Percentiles rank a stretch among this genome's conserved stretches.
Conservation (phyloP, 169 alveolate genomes). For the Plasmodium malariae region DNA sequence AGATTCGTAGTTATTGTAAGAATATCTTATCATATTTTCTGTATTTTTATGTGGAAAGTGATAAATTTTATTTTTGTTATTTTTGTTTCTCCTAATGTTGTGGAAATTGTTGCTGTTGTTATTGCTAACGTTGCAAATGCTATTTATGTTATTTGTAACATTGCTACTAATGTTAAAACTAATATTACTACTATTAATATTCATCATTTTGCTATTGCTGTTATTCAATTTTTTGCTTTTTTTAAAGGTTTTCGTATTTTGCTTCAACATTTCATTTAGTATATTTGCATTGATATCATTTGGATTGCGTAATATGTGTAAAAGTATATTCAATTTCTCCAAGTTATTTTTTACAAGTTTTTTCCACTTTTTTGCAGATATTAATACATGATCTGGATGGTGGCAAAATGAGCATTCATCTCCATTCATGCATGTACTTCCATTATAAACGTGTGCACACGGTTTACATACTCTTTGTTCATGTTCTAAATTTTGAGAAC, state of each 20-base stretch:
- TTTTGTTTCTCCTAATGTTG: slow-evolving; percentile 27
- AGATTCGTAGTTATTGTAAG: slow-evolving; percentile 37
- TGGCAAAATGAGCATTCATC: slow-evolving; percentile 74
- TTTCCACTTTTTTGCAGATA: slow-evolving; percentile 76
- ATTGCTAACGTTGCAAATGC: background rate
- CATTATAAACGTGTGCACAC: slow-evolving; percentile 77
- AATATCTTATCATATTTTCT: slow-evolving; percentile 9
- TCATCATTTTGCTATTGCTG: slow-evolving; percentile 10
- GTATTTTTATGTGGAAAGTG: slow-evolving; percentile 36
- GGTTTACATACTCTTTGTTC: slow-evolving; percentile 76
- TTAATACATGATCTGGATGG: slow-evolving; percentile 74
- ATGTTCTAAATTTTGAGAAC: slow-evolving; percentile 74
- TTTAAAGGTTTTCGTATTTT: slow-evolving; percentile 49
- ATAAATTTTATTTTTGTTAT: slow-evolving; percentile 32
- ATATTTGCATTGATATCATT: slow-evolving; percentile 66
- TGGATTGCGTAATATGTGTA: slow-evolving; percentile 68
- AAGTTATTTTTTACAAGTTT: slow-evolving; percentile 72
- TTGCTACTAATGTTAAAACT: background rate
- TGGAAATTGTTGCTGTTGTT: slow-evolving; percentile 1
- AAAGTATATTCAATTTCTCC: slow-evolving; percentile 70
- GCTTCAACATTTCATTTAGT: slow-evolving; percentile 69
- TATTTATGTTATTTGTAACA: background rate
- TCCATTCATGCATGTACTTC: slow-evolving; percentile 73
- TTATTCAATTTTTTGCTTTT: slow-evolving; percentile 38
- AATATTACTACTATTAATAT: background rate